Evolutionary conservation across 441 rosid species (phyloP).

Genomic region (Adansonia madagascariensis): DNA sequence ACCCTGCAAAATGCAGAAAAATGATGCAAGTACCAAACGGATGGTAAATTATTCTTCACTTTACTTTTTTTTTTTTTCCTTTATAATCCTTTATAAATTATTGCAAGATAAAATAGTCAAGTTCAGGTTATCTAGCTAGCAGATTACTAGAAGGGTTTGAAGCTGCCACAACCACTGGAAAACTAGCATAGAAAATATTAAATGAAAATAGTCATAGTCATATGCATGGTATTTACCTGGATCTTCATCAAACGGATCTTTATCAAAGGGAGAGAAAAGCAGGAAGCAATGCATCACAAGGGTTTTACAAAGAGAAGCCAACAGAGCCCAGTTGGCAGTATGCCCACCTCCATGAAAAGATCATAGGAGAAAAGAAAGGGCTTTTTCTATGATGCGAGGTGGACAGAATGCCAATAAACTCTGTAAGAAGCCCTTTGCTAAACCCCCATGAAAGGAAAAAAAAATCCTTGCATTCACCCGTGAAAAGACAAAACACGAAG

Average conservation of each 20-base stretch:
- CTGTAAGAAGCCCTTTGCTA: constrained; percentile 79
- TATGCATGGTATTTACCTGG: constrained; percentile 33
- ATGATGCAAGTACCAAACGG: constrained; percentile 16
- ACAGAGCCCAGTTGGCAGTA: constrained; percentile 86
- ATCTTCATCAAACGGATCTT: not conserved
- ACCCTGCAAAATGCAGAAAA: constrained; percentile 14
- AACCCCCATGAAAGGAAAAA: constrained; percentile 62
- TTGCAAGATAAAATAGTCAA: constrained; percentile 22
- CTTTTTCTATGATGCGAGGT: constrained; percentile 59
- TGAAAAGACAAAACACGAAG: too few species aligned
- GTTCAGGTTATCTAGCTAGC: not conserved
- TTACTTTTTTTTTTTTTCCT: not conserved
- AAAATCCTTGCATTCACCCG: constrained; percentile 23
- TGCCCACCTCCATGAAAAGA: constrained; percentile 77
- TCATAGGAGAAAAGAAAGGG: not conserved
- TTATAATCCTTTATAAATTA: not conserved
- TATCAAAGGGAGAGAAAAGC: not conserved
- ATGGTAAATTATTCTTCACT: not conserved
- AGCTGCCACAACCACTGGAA: not conserved
- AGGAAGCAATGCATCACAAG: constrained; percentile 49
- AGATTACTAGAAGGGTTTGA: constrained; percentile 9
- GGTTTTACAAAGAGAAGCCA: constrained; percentile 86
- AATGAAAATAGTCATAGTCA: not conserved
- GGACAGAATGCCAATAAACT: constrained; percentile 99
- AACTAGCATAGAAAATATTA: not conserved